These are phyloP conservation scores for Gremmenia infestans DNA, from an alignment of 2,329 filamentous ascomycete genomes.

Conservation along the genomic window DNA sequence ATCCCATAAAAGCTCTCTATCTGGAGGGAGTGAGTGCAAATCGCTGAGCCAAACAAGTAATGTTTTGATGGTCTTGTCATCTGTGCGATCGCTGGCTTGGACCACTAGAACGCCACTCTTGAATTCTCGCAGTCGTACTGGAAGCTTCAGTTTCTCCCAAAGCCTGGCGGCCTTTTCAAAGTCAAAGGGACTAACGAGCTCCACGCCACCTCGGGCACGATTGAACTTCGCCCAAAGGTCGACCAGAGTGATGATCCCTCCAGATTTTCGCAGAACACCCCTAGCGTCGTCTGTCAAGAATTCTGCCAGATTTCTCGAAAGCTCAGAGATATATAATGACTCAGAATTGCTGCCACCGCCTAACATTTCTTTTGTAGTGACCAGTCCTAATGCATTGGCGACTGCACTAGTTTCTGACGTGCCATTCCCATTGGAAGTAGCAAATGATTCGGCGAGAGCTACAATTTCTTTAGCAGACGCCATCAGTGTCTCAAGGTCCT, in stretches of 20 bases:
- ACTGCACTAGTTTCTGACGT: constrained; percentile 68
- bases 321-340: constrained; percentile 82
- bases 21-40: constrained; percentile 60
- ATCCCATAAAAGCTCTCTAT: constrained; percentile 66
- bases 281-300: constrained; percentile 82
- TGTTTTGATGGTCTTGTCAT: constrained; percentile 79
- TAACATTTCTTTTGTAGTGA: constrained; percentile 95
- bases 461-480: constrained; percentile 95
- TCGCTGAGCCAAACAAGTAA: constrained; percentile 74
- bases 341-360: constrained; percentile 69
- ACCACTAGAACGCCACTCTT: constrained; percentile 93
- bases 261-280: constrained; percentile 71
- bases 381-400: constrained; percentile 74
- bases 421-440: constrained; percentile 52
- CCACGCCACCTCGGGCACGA: constrained; percentile 83
- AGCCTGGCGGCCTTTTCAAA: constrained; percentile 84
- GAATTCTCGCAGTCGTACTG: constrained; percentile 81
- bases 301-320: constrained; percentile 80
- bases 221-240: constrained; percentile 96
- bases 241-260: constrained; percentile 83
- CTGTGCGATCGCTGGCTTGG: constrained; percentile 80
- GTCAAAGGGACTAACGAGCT: constrained; percentile 85
- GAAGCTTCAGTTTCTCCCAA: constrained; percentile 84
- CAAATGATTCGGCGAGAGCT: constrained; percentile 83
- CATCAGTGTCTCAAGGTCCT: constrained; percentile 95